phyloP scores from a whole-genome alignment of 2,329 filamentous ascomycete species.

The Talaromyces albobiverticillius region DNA sequence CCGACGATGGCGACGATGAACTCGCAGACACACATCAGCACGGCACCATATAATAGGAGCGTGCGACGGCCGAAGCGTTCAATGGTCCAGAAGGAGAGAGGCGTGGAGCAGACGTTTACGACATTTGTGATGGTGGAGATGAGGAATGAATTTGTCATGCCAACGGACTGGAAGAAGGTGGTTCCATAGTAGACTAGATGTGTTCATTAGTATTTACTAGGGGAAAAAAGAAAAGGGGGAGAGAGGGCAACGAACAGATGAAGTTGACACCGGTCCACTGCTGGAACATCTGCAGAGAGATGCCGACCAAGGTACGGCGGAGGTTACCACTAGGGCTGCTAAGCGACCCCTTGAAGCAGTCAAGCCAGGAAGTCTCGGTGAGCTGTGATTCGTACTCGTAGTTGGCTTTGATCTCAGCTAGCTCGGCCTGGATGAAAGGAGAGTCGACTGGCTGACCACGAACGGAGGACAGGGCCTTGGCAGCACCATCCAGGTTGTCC shows the following conservation, averaged over 20 bases:
- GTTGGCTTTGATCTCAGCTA: slow-evolving; percentile 36
- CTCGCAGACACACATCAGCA: slow-evolving; percentile 53
- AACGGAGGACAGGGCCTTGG: slow-evolving; percentile 34
- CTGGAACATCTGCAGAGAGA: slow-evolving; percentile 37
- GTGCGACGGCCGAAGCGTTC: slow-evolving; percentile 52
- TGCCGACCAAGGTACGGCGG: slow-evolving; percentile 37
- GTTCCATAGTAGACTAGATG: no score
- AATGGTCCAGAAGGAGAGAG: slow-evolving; percentile 53
- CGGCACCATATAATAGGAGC: slow-evolving; percentile 52
- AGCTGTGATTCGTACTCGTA: slow-evolving; percentile 71
- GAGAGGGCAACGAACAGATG: no score
- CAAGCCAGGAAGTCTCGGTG: slow-evolving; percentile 35
- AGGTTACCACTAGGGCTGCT: no score
- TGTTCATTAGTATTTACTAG: no score
- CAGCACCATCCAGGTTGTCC: slow-evolving; percentile 20
- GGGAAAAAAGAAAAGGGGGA: no score
- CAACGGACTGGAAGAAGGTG: no score
- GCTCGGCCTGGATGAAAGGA: slow-evolving; percentile 38
- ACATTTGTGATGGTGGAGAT: no score
- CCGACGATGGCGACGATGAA: slow-evolving; percentile 53
- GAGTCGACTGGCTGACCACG: slow-evolving; percentile 37
- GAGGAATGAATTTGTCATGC: no score
- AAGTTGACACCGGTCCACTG: slow-evolving; percentile 52
- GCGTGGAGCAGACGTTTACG: slow-evolving; percentile 51
- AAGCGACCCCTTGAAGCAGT: slow-evolving; percentile 34